Evolutionary conservation across 768 basidiomycete species (phyloP).

Genomic region (Myochromella boudieri): DNA sequence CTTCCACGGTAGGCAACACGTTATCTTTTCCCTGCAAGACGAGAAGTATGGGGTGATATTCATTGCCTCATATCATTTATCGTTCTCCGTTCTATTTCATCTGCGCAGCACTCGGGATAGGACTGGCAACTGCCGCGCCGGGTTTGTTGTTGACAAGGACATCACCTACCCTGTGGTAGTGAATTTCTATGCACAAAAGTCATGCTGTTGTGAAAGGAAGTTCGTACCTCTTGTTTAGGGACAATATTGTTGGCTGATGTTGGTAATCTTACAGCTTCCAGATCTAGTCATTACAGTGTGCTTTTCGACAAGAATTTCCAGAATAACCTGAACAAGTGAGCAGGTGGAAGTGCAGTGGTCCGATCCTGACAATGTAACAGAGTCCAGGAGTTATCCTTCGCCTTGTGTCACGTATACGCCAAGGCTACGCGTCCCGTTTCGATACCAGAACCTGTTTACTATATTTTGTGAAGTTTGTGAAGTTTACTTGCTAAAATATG

Average conservation of each 20-base stretch:
- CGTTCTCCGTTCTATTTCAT: conserved; percentile 5
- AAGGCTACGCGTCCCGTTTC: conserved; percentile 71
- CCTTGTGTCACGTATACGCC: conserved; percentile 68
- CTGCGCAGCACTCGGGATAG: conserved; percentile 43
- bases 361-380: no score
- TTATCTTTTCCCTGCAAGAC: conserved; percentile 49
- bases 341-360: conserved; percentile 10
- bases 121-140: conserved; percentile 50
- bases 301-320: conserved; percentile 37
- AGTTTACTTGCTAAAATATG: not conserved
- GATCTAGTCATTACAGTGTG: conserved; percentile 57
- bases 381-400: conserved; percentile 43
- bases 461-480: conserved; percentile 33
- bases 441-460: conserved; percentile 70
- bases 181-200: conserved; percentile 62
- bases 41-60: conserved; percentile 20
- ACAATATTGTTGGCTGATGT: not conserved
- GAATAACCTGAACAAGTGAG: conserved; percentile 20
- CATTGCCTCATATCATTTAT: not conserved
- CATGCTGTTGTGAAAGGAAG: conserved; percentile 51
- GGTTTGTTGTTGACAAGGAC: conserved; percentile 54
- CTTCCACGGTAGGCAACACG: conserved; percentile 33
- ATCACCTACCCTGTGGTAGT: conserved; percentile 53
- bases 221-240: conserved; percentile 22
- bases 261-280: conserved; percentile 37